Evolutionary conservation across 208 protist genomes (phyloP).

Genomic region (Vickermania spadyakhi): DNA sequence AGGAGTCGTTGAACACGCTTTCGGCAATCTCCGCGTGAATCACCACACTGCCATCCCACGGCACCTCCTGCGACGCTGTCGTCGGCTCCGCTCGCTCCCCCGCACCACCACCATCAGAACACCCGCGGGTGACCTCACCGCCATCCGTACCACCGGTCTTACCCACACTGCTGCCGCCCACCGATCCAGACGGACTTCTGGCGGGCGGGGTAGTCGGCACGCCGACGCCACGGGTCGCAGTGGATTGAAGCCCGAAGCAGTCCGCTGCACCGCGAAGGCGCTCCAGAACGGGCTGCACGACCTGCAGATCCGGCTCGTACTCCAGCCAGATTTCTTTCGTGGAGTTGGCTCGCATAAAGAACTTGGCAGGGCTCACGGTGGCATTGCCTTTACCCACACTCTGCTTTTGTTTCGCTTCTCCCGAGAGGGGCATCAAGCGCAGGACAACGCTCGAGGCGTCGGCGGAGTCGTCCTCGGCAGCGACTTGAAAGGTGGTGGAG

Average conservation of each 20-base stretch:
- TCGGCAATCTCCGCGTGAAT: slow-evolving; percentile 60
- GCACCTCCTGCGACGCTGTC: slow-evolving; percentile 24
- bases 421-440: slow-evolving; percentile 32
- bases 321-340: slow-evolving; percentile 62
- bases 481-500: slow-evolving; percentile 50
- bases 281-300: slow-evolving; percentile 18
- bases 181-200: neutral
- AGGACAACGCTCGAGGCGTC: slow-evolving; percentile 52
- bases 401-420: slow-evolving; percentile 21
- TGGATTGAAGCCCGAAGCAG: neutral
- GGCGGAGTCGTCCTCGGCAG: slow-evolving; percentile 57
- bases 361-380: slow-evolving; percentile 28
- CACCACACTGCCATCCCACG: slow-evolving; percentile 75
- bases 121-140: neutral
- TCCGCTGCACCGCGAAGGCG: neutral
- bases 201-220: neutral
- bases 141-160: neutral
- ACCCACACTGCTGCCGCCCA: neutral
- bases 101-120: slow-evolving; percentile 16
- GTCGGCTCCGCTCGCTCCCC: slow-evolving; percentile 13
- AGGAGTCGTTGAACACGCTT: slow-evolving; percentile 75
- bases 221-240: neutral
- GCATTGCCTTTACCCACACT: slow-evolving; percentile 31
- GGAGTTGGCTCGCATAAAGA: slow-evolving; percentile 60
- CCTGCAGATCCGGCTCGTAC: slow-evolving; percentile 45